Base-by-base conservation (phyloP, 179 eudicot species). In the Spinacia oleracea region DNA sequence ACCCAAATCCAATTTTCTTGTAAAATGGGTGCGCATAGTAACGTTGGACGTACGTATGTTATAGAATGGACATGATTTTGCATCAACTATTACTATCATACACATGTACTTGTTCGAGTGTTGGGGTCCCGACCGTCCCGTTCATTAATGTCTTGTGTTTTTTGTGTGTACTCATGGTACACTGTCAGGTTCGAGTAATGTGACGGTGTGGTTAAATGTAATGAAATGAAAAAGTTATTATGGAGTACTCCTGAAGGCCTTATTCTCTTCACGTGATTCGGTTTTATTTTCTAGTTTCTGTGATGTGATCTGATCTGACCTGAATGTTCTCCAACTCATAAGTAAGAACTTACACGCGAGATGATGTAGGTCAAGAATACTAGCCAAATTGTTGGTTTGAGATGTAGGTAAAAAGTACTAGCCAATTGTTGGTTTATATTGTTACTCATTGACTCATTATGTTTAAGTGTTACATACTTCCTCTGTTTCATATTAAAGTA, bases 11-110 rank as follows among this genome's bases (percentile, higher is more conserved):
- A 45, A 50, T 63, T 62, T 69, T 38, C 65, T 74, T 74, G 76
- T 58, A 67, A 23, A 20, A 73, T 78, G 48, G 66, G 56, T 72
- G 72, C 71, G 77, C 81, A 77, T 78, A 62, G 31, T 31, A 45
- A 0, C 50, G 67, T 59, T 81, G 60, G 64, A 70, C 68, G 40
- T 70, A 70, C 68, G 40, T 70, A 50, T 51, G 35, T 68, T 45
- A 29, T 72, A 42, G 56, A 72, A 50, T 72, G 60, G 35, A 72
- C 74, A 71, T 21, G 4, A 48, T 12, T 21, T 56, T 70, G 48
- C 9, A 16, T 78, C 7, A 21, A 70, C 12, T 46, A 27, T 70
- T 45, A 27, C 10, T 25, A 18, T 43, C 32, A 21, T 14, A 70
- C 34, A 70, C 73, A 45, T 66, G 73, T 42, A 42, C 14, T 1